These are phyloP conservation scores for Lactarius sp. DNA, from an alignment of 768 basidiomycete genomes.

Conservation along the genomic window DNA sequence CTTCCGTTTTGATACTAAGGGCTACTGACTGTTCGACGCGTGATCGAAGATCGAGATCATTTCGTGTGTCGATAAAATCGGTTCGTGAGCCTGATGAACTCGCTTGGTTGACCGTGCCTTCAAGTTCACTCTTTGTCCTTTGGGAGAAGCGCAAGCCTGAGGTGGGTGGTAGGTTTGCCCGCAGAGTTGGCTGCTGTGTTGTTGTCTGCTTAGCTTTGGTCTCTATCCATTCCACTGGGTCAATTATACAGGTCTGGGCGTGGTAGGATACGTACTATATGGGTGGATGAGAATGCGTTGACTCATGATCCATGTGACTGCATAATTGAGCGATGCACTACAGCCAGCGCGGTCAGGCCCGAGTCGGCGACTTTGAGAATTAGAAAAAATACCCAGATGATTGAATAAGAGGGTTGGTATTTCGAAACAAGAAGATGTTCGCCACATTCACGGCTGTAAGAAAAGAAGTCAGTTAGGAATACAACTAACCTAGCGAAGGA, in stretches of 20 bases:
- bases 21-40: slow-evolving; percentile 10
- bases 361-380: neutral
- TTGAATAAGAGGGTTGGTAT: slow-evolving; percentile 22
- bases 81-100: neutral
- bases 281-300: slow-evolving; percentile 35
- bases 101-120: neutral
- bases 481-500: too few species aligned
- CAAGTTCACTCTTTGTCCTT: neutral
- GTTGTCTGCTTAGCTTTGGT: slow-evolving; percentile 18
- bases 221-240: slow-evolving; percentile 17
- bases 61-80: neutral
- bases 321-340: slow-evolving; percentile 34
- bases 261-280: slow-evolving; percentile 27
- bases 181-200: neutral
- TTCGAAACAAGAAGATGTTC: slow-evolving; percentile 30
- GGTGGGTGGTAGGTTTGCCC: neutral
- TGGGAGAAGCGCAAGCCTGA: neutral
- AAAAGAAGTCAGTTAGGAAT: neutral
- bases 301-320: slow-evolving; percentile 35
- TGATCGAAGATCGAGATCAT: slow-evolving; percentile 21
- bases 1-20: neutral
- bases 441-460: slow-evolving; percentile 27
- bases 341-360: neutral
- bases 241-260: too few species aligned
- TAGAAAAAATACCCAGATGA: slow-evolving; percentile 17